A percentile compares a stretch with the other conserved stretches of the same genome.
phyloP scores from a whole-genome alignment of 768 basidiomycete genomes.

The Russula griseocarnosa region DNA sequence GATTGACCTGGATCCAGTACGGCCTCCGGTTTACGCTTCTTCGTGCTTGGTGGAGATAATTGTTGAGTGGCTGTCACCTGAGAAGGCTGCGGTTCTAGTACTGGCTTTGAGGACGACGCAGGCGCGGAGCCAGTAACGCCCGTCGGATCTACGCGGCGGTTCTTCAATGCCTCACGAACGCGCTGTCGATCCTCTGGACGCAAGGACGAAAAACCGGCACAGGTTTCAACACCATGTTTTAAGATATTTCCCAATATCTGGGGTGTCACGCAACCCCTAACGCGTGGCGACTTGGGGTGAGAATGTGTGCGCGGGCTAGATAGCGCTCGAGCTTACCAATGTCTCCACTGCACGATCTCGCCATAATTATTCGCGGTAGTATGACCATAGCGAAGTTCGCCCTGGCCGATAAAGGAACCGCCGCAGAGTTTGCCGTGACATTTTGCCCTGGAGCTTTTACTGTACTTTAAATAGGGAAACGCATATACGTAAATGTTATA shows the following conservation, averaged over 20 bases:
- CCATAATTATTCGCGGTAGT: slow-evolving; percentile 45
- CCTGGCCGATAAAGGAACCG: slow-evolving; percentile 49
- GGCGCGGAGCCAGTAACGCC: slow-evolving; percentile 50
- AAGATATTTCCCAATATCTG: slow-evolving; percentile 13
- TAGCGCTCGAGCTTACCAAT: slow-evolving; percentile 50
- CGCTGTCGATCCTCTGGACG: slow-evolving; percentile 58
- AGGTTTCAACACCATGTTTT: slow-evolving; percentile 13
- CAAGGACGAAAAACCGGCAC: slow-evolving; percentile 3
- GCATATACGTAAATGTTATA: slow-evolving; percentile 3
- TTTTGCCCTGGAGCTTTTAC: slow-evolving; percentile 62
- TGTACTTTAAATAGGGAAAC: slow-evolving; percentile 48
- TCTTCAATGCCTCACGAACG: slow-evolving; percentile 54
- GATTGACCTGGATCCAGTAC: slow-evolving; percentile 15
- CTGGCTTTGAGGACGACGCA: slow-evolving; percentile 13
- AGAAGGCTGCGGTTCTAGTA: slow-evolving; percentile 12
- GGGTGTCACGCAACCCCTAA: slow-evolving; percentile 27
- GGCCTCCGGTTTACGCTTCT: slow-evolving; percentile 45
- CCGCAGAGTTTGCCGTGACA: slow-evolving; percentile 65
- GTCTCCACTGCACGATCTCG: slow-evolving; percentile 69
- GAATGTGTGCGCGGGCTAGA: background rate
- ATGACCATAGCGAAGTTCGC: slow-evolving; percentile 63
- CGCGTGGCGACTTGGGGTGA: slow-evolving; percentile 12
- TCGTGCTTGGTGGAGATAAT: slow-evolving; percentile 35
- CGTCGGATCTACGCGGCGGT: slow-evolving; percentile 49
- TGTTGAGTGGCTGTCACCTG: slow-evolving; percentile 1